Percentiles rank a stretch among this genome's conserved stretches.
Evolutionary conservation across 345 rosid species (phyloP).

Genomic region (Lepidium africanum): DNA sequence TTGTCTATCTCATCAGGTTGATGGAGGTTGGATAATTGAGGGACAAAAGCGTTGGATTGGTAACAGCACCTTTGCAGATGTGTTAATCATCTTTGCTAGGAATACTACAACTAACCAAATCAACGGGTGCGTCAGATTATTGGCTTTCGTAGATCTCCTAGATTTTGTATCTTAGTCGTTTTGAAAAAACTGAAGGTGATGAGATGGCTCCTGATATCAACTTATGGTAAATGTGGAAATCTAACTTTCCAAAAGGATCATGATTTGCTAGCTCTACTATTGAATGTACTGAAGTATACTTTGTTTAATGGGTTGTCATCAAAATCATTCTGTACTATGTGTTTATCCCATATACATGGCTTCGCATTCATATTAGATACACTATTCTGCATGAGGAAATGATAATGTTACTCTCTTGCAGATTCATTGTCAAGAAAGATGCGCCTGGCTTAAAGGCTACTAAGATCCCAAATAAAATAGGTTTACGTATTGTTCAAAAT

Average conservation of each 20-base stretch:
- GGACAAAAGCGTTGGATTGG: constrained; percentile 99
- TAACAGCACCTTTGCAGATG: constrained; percentile 94
- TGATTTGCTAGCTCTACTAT: not conserved
- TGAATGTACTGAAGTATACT: not conserved
- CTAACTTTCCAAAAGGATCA: not conserved
- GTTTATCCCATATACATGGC: not conserved
- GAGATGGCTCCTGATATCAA: constrained; percentile 8
- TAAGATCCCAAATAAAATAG: constrained; percentile 90
- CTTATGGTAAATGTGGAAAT: not conserved
- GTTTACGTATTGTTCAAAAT: constrained; percentile 89
- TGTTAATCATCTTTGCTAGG: constrained; percentile 75
- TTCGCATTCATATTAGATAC: not conserved
- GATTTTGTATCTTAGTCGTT: constrained; percentile 3
- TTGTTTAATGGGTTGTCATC: not conserved
- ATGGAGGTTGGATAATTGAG: constrained; percentile 84
- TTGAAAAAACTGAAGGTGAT: not conserved
- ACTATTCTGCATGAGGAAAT: not conserved
- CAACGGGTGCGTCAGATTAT: constrained; percentile 56
- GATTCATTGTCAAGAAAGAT: constrained; percentile 76
- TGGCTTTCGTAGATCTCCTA: not conserved
- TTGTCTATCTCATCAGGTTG: constrained; percentile 40
- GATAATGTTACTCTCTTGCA: constrained; percentile 32
- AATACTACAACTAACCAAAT: constrained; percentile 73
- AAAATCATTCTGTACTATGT: not conserved
- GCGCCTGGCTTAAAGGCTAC: constrained; percentile 83